phyloP scores from a whole-genome alignment of 306 rosid species.

The Betula pendula region DNA sequence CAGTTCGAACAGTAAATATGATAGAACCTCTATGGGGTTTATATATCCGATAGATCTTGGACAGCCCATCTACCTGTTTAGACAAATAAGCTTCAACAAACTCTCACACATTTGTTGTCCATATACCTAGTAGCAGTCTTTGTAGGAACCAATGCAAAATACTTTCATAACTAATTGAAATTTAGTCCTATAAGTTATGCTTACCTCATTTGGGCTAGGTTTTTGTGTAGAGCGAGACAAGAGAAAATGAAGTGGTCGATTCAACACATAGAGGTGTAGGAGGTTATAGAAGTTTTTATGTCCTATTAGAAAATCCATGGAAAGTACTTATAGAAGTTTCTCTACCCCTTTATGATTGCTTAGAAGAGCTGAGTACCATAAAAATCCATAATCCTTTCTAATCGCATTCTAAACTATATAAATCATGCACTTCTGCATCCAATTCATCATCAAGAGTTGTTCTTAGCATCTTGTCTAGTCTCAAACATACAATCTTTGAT shows the following conservation, averaged over 20 bases:
- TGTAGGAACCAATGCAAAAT: too few relatives aligned
- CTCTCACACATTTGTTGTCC: too few relatives aligned
- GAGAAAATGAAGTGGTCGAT: not conserved
- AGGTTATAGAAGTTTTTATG: not conserved
- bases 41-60: too few relatives aligned
- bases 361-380: not conserved
- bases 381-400: not conserved
- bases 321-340: not conserved
- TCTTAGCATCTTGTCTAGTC: not conserved
- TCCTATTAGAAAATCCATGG: not conserved
- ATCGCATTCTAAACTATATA: not conserved
- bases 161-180: too few relatives aligned
- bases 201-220: not conserved
- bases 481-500: not conserved
- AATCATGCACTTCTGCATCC: not conserved
- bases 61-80: too few relatives aligned
- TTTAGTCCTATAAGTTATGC: not conserved
- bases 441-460: not conserved
- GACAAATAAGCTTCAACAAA: too few relatives aligned
- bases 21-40: too few relatives aligned
- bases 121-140: too few relatives aligned
- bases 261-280: too few relatives aligned
- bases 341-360: not conserved
- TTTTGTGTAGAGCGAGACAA: not conserved
- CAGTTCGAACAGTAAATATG: too few relatives aligned